Conservation (phyloP, 257 asterid genomes). For the Gentiana dahurica region DNA sequence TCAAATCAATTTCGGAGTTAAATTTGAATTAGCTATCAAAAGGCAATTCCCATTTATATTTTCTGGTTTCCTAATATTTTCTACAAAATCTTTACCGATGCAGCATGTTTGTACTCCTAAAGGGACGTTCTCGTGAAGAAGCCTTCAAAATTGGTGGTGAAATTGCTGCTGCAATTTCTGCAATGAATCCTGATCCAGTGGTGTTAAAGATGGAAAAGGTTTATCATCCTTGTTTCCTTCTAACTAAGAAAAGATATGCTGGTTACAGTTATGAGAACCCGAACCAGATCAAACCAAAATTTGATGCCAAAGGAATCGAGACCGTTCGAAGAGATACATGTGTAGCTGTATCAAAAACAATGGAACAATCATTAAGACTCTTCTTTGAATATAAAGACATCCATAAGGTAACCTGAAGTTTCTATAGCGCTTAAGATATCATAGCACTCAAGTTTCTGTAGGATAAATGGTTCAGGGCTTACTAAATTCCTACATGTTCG, state of each 20-base stretch:
- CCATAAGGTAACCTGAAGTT: slow-evolving; percentile 35
- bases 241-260: slow-evolving; percentile 91
- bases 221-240: slow-evolving; percentile 87
- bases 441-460: neutral
- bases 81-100: slow-evolving; percentile 5
- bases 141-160: slow-evolving; percentile 78
- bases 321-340: slow-evolving; percentile 96
- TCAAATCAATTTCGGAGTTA: no score
- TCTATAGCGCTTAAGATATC: neutral
- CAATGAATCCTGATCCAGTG: slow-evolving; percentile 81
- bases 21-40: neutral
- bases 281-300: slow-evolving; percentile 61
- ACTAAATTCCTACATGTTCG: neutral
- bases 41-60: neutral
- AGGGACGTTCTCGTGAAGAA: slow-evolving; percentile 74
- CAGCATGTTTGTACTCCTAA: slow-evolving; percentile 95
- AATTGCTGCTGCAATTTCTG: slow-evolving; percentile 74
- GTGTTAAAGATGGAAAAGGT: slow-evolving; percentile 91
- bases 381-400: slow-evolving; percentile 67
- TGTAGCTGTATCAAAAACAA: slow-evolving; percentile 74
- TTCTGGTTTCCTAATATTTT: neutral
- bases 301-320: slow-evolving; percentile 98
- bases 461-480: neutral
- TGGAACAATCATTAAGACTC: slow-evolving; percentile 79
- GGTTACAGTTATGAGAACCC: slow-evolving; percentile 91